Evolutionary conservation across 2,329 filamentous ascomycete genomes (phyloP).

Genomic region (Sporothrix curviconia): DNA sequence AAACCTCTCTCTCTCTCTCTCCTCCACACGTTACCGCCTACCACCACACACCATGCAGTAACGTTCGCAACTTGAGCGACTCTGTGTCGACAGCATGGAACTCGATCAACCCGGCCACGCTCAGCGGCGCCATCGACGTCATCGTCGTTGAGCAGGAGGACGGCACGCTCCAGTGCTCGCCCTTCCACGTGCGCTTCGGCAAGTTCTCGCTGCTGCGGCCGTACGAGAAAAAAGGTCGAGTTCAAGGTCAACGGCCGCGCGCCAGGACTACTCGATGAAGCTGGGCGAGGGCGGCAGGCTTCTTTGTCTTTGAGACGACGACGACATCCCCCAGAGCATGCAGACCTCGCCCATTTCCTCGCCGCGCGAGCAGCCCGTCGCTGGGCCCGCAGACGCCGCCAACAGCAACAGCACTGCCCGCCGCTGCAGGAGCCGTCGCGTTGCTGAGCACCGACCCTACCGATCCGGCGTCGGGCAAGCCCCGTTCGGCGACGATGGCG

Average conservation of each 20-base stretch:
- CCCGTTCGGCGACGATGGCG: slow-evolving; percentile 31
- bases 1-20: not conserved
- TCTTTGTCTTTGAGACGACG: slow-evolving; percentile 96
- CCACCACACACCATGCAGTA: slow-evolving; percentile 70
- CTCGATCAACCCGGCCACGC: slow-evolving; percentile 94
- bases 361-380: slow-evolving; percentile 78
- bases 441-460: slow-evolving; percentile 64
- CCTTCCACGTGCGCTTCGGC: slow-evolving; percentile 97
- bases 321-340: slow-evolving; percentile 82
- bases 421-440: slow-evolving; percentile 63
- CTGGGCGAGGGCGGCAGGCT: slow-evolving; percentile 95
- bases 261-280: slow-evolving; percentile 96
- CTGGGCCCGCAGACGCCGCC: slow-evolving; percentile 41
- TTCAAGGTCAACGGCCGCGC: slow-evolving; percentile 89
- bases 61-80: slow-evolving; percentile 88
- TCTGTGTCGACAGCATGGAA: slow-evolving; percentile 99
- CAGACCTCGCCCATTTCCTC: slow-evolving; percentile 94
- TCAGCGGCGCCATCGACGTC: slow-evolving; percentile 97
- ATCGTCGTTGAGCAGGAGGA: slow-evolving; percentile 97
- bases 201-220: slow-evolving; percentile 95
- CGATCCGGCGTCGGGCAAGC: slow-evolving; percentile 39
- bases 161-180: slow-evolving; percentile 81
- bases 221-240: slow-evolving; percentile 97
- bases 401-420: slow-evolving; percentile 24
- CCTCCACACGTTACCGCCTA: not conserved